Conservation (phyloP, 495 filamentous ascomycete genomes). For the Friedmanniomyces endolithicus region DNA sequence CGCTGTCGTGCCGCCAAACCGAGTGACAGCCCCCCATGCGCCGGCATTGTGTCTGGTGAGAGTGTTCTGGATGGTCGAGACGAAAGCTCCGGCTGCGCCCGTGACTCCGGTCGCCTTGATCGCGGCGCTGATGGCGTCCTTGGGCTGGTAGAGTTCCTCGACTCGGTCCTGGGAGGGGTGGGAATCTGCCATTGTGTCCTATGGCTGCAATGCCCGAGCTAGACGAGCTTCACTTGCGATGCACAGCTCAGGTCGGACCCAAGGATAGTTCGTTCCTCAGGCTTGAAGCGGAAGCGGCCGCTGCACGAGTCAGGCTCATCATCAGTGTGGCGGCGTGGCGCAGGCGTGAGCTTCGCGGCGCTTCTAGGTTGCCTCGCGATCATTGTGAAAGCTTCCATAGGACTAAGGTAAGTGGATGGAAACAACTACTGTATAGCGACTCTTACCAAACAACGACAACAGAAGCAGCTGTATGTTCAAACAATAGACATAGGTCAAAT, state of each 20-base stretch:
- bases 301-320: too few relatives aligned
- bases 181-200: constrained; percentile 4
- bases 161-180: constrained; percentile 4
- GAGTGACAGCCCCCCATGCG: constrained; percentile 61
- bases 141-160: constrained; percentile 47
- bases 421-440: too few relatives aligned
- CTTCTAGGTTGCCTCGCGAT: too few relatives aligned
- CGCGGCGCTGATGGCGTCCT: constrained; percentile 61
- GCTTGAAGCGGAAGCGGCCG: background rate
- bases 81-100: constrained; percentile 54
- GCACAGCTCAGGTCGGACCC: background rate
- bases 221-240: background rate
- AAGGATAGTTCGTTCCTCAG: background rate
- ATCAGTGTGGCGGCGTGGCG: background rate
- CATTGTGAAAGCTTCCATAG: too few relatives aligned
- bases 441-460: too few relatives aligned
- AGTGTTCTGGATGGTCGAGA: constrained; percentile 74
- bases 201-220: background rate
- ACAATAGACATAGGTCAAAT: too few relatives aligned
- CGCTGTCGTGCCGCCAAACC: constrained; percentile 52
- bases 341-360: too few relatives aligned
- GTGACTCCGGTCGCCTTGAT: constrained; percentile 51
- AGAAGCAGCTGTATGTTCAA: too few relatives aligned
- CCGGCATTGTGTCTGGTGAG: constrained; percentile 68
- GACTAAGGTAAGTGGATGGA: too few relatives aligned